A percentile compares a stretch with the other conserved stretches of the same genome.
phyloP scores from a whole-genome alignment of 1,139 yeast genomes.

The Wickerhamiella pararugosa region DNA sequence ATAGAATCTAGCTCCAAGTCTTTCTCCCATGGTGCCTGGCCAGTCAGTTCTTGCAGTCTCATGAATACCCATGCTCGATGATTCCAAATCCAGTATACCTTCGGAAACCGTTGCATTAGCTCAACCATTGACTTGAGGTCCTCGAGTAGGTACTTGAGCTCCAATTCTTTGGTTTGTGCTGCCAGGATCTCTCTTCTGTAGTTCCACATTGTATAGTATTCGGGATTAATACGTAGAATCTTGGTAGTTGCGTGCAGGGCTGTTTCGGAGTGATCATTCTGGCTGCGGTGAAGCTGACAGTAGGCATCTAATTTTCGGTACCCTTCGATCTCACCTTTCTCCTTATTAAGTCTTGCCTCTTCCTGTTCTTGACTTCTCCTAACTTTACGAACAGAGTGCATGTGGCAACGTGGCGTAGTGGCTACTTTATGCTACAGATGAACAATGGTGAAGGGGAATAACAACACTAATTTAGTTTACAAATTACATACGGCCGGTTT shows the following conservation, averaged over 20 bases:
- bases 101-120: slow-evolving; percentile 55
- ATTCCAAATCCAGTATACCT: slow-evolving; percentile 94
- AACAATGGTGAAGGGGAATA: too few species aligned
- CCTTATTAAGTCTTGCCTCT: slow-evolving; percentile 29
- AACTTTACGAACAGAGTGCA: slow-evolving; percentile 61
- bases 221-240: slow-evolving; percentile 59
- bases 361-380: slow-evolving; percentile 41
- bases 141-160: slow-evolving; percentile 46
- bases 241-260: slow-evolving; percentile 41
- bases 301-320: slow-evolving; percentile 36
- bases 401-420: not conserved
- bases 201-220: slow-evolving; percentile 84
- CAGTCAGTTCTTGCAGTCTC: slow-evolving; percentile 32
- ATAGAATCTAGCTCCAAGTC: slow-evolving; percentile 59
- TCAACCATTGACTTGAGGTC: slow-evolving; percentile 22
- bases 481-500: too few species aligned
- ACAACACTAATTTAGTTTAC: too few species aligned
- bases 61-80: slow-evolving; percentile 65
- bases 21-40: slow-evolving; percentile 44
- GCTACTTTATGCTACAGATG: not conserved
- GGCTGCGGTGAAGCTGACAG: slow-evolving; percentile 24
- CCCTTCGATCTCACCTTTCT: slow-evolving; percentile 40
- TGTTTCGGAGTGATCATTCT: slow-evolving; percentile 8
- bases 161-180: slow-evolving; percentile 28
- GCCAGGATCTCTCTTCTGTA: slow-evolving; percentile 58